Evolutionary conservation across 805 yeast genomes (phyloP), one percentile per base, ranked within the genome.

Genomic region (Naumovozyma castellii): DNA sequence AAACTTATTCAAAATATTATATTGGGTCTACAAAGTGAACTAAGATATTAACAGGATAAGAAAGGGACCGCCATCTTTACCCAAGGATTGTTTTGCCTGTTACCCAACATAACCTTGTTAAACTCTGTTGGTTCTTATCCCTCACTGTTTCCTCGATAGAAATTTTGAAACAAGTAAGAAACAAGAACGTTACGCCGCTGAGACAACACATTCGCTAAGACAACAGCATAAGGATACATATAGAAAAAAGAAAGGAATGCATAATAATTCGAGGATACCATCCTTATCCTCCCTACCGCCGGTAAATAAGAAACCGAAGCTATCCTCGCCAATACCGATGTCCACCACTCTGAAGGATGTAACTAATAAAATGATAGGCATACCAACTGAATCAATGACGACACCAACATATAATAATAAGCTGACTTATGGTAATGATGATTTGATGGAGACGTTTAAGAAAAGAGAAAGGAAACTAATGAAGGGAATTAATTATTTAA

Each of bases 371-470:
- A 22, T 13, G 15, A 14, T 12, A 8, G 15, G 32, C 14, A 13
- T 12, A 29, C 5, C 15, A 9, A 29, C 8, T 29, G 15, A 9
- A 9, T 14, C 32, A 8, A 12, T 8, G 28, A 22, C 10, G 12
- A 12, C 12, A 22, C 28, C 12, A 8, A 22, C 28, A 12, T 22
- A 22, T 12, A 22, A 22, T n/a, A n/a, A n/a, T 5, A 28, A 35
- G 10, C 27, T 44, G 13, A 30, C 45, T 17, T 61, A 52, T 44
- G 62, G 62, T 3, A 61, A 60, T 45, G 57, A 57, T 2, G 42
- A 44, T 4, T 53, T 57, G 2, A 51, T 61, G 3, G 62, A 58
- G 39, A 51, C 53, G 30, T 60, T 59, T 8, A 60, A 59, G 38
- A 49, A 48, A 32, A 48, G 59, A 15, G 61, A 59, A 43, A 46